phyloP scores from a whole-genome alignment of 257 asterid species.

The Gentiana dahurica region DNA sequence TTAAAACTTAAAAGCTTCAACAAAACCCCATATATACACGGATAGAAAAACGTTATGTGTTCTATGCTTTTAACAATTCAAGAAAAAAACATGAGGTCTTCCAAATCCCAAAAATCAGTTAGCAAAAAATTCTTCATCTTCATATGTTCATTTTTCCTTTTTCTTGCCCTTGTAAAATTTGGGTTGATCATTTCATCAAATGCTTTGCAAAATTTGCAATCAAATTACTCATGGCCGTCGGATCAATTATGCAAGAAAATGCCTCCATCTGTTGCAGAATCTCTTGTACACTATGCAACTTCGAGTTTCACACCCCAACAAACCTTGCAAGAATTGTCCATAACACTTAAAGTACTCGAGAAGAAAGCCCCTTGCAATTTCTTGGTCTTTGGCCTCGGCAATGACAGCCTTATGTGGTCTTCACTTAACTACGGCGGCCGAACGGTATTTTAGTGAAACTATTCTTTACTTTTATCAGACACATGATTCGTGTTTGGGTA shows the following conservation, averaged over 20 bases:
- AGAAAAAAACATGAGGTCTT: conserved; percentile 17
- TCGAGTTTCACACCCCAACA: conserved; percentile 81
- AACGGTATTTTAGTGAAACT: conserved; percentile 21
- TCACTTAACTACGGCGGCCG: conserved; percentile 68
- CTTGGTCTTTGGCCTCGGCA: conserved; percentile 71
- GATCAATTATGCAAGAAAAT: conserved; percentile 40
- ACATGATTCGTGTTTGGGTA: no score
- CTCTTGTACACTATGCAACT: conserved; percentile 68
- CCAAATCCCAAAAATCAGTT: conserved; percentile 10
- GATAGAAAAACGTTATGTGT: not conserved
- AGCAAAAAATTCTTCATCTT: conserved; percentile 6
- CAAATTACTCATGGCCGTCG: not conserved
- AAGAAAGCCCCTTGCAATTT: conserved; percentile 70
- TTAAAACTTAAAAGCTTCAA: not conserved
- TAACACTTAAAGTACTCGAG: conserved; percentile 57
- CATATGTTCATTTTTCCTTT: not conserved
- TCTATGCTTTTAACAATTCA: not conserved
- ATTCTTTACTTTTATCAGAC: no score
- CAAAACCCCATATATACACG: not conserved
- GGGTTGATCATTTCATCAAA: conserved; percentile 9
- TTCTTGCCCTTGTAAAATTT: conserved; percentile 9
- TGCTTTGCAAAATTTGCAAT: not conserved
- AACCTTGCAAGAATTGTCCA: conserved; percentile 50
- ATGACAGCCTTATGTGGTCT: conserved; percentile 85
- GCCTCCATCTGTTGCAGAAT: conserved; percentile 48